Conservation (phyloP, 441 rosid genomes). For the Brassica hybrid region DNA sequence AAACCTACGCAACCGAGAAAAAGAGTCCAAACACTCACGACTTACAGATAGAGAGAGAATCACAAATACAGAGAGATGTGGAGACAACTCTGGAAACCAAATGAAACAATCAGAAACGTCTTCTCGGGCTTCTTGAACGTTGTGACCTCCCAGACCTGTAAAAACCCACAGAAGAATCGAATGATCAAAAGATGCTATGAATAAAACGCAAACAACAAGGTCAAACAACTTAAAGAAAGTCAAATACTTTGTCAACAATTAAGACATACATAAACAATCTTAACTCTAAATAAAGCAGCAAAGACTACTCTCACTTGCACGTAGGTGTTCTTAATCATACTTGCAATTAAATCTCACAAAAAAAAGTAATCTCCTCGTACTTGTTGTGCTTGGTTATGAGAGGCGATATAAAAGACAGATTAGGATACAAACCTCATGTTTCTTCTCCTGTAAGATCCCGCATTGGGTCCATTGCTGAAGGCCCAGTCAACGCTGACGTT, state of each 20-base stretch:
- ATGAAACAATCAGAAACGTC: slow-evolving; percentile 61
- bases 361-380: not conserved
- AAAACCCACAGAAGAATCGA: not conserved
- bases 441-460: slow-evolving; percentile 65
- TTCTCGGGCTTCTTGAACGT: slow-evolving; percentile 89
- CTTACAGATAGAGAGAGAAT: slow-evolving; percentile 34
- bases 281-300: not conserved
- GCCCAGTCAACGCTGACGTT: slow-evolving; percentile 91
- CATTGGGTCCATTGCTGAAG: slow-evolving; percentile 84
- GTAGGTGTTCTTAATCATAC: not conserved
- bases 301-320: not conserved
- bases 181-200: slow-evolving; percentile 12
- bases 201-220: not conserved
- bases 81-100: slow-evolving; percentile 27
- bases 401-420: not conserved
- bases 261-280: not conserved
- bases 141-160: slow-evolving; percentile 67
- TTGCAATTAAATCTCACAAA: slow-evolving; percentile 3
- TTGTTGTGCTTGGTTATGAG: not conserved
- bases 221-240: not conserved
- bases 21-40: slow-evolving; percentile 23
- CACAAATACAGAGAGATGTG: slow-evolving; percentile 19
- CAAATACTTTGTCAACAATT: not conserved
- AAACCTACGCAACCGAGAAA: slow-evolving; percentile 22
- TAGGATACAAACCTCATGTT: slow-evolving; percentile 66